Base-by-base conservation (phyloP, 2,329 filamentous ascomycete species). In the Fusarium domesticum region DNA sequence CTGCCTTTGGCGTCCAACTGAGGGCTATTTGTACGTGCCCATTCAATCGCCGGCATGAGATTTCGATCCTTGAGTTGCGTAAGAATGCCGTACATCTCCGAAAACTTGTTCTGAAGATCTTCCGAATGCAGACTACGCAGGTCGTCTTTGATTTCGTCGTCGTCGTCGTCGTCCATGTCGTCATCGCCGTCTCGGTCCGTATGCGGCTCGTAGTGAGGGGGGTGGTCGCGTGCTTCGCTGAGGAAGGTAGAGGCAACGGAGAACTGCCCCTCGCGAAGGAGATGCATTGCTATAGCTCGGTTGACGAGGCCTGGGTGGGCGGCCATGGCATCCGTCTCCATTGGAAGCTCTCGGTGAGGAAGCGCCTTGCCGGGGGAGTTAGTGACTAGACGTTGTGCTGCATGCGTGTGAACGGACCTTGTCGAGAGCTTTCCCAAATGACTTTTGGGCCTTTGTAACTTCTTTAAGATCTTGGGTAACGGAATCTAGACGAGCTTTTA, bases 251-350 rank as follows among this genome's bases (percentile, higher is more conserved):
- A 83, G 11, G 92, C 92, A 2, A 96, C 91, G 17, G 77, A 78
- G 66, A 98, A 98, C 63, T 96, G 87, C 37, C 93, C 93, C 70
- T 97, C 92, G 32, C 93, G 87, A 31, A 98, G 78, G 17, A 98
- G 78, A 63, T 98, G 93, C 90, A 97, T 96, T 8, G 88, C 88
- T 57, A 98, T 95, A 6, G 93, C 92, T 44, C 91, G 83, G 69
- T 96, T 95, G 63, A 97, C 89, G 11, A 96, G 76, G 14, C 78
- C 74, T 4, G 86, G 78, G 54, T 95, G 83, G 16, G 84, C 79
- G 2, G 81, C 83, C 66, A 96, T 82, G 25, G 84, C 85, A 67
- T 95, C 89, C 59, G 89, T 84, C 45, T 91, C 87, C 60, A 83
- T 86, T 12, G 84, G 87, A 0, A 92, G 81, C 12, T 87, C 73